Base-by-base conservation (phyloP, 108 stramenopile species). In the Skeletonema tropicum region DNA sequence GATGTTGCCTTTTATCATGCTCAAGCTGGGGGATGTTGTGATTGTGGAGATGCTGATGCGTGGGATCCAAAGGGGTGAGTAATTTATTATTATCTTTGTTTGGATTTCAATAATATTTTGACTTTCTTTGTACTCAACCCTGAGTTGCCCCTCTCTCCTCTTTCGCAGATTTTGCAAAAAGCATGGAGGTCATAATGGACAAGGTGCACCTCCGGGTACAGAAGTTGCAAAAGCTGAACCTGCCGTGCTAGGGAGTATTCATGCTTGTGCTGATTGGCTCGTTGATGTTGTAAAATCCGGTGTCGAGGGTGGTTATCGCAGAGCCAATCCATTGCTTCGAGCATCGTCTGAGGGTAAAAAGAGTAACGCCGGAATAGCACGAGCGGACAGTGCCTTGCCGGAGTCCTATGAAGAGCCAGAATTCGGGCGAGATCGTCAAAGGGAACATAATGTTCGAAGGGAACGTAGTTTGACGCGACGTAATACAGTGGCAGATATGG, bases 21-120 rank as follows among this genome's bases (percentile, higher is more conserved):
- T 29, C 94, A 93, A 82, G 96, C 97, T 21, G 98, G 96, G 1
- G 98, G 97, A 15, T 99, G 98, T 82, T 99, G 98, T 63, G 97
- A 99, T 82, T 99, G 98, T 70, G 98, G 98, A 8, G 98, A 98
- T 86, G 88, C 87, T 0, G 97, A 97, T 81, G 98, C 98, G 1
- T 99, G 98, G 98, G 94, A 94, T 64, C 91, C 91, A 8, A 66
- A 69, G 10, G 98, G 98, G 21, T 96, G 48, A 48, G 48, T 48
- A 29, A 2, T 29, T 29, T 29, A 2, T 48, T 19, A 19, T n/a
- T 48, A 19, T 19, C 2, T 48, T 48, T 48, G 10, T 5, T 46
- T 48, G 15, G 4, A 19, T 19, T 19, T 48, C 45, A 19, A 48
- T 29, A 29, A 1, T 1, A 29, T 48, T 48, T 48, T 17, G 17